A percentile compares a stretch with the other conserved stretches of the same genome.
phyloP scores from a whole-genome alignment of 2,329 filamentous ascomycete species.

The Ophiostoma triangulosporum region DNA sequence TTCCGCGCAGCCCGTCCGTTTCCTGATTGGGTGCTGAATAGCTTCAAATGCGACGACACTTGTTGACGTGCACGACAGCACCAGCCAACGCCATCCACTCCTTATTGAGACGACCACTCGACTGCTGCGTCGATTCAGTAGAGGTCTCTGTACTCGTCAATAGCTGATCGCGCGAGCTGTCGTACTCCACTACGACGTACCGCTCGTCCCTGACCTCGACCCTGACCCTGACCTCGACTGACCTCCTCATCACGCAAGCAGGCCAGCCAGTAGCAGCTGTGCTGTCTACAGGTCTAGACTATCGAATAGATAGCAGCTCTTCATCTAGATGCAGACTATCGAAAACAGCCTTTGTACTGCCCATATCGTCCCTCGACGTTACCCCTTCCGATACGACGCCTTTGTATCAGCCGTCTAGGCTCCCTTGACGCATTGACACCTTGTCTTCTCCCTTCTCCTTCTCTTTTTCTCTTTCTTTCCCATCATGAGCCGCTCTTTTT shows the following conservation, averaged over 20 bases:
- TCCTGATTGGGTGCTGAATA: conserved; percentile 14
- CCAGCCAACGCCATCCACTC: not conserved
- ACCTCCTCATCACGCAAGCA: too few species aligned
- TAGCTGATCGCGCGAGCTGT: too few species aligned
- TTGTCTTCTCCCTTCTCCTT: not conserved
- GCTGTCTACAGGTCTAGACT: too few species aligned
- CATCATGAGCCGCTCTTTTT: conserved; percentile 4
- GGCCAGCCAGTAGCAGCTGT: too few species aligned
- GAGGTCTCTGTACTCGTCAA: too few species aligned
- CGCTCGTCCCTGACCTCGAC: too few species aligned
- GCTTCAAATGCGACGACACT: conserved; percentile 1
- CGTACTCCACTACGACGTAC: too few species aligned
- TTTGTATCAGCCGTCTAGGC: not conserved
- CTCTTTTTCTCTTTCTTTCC: not conserved
- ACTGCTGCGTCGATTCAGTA: too few species aligned
- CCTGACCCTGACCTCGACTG: too few species aligned
- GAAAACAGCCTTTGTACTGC: not conserved
- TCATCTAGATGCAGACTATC: too few species aligned
- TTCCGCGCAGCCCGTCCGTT: not conserved
- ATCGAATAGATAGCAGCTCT: too few species aligned
- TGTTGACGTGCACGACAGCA: not conserved
- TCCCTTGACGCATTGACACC: not conserved
- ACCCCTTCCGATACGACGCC: not conserved
- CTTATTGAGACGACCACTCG: not conserved
- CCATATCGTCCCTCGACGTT: not conserved